Evolutionary conservation across 2,329 filamentous ascomycete genomes (phyloP).

Genomic region (Furcasterigmium furcatum): DNA sequence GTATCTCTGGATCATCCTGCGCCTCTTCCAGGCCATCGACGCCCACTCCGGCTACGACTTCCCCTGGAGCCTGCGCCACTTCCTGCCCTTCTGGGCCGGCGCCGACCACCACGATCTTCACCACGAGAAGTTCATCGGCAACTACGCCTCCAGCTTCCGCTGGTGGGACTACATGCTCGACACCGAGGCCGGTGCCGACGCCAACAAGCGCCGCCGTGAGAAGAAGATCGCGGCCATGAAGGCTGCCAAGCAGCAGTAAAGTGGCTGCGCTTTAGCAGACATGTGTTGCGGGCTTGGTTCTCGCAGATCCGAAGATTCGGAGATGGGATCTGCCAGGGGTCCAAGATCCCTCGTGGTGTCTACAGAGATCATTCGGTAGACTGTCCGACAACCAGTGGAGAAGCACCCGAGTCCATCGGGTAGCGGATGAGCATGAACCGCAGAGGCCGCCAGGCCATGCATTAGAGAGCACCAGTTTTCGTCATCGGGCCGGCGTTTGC

Average conservation of each 20-base stretch:
- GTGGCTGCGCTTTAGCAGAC: background rate
- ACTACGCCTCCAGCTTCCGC: constrained; percentile 96
- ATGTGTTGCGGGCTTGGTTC: no score
- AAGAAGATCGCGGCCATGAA: constrained; percentile 65
- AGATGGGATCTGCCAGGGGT: no score
- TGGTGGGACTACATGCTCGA: constrained; percentile 98
- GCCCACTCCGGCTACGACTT: constrained; percentile 98
- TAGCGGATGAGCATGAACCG: background rate
- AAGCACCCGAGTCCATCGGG: background rate
- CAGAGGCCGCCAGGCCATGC: no score
- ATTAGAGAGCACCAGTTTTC: no score
- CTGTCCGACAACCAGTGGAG: background rate
- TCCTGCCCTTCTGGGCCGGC: constrained; percentile 97
- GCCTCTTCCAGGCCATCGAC: constrained; percentile 96
- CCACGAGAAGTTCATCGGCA: constrained; percentile 98
- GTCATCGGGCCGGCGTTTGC: constrained; percentile 12
- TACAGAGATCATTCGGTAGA: background rate
- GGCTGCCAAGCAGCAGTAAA: constrained; percentile 67
- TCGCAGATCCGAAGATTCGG: no score
- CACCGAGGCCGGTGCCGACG: constrained; percentile 88
- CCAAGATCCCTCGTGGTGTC: no score
- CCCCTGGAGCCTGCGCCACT: constrained; percentile 92
- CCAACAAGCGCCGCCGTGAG: constrained; percentile 79
- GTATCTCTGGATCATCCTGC: constrained; percentile 92
- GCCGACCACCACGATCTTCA: constrained; percentile 95